phyloP scores from a whole-genome alignment of 2,329 filamentous ascomycete species.

The Botrytis elliptica region DNA sequence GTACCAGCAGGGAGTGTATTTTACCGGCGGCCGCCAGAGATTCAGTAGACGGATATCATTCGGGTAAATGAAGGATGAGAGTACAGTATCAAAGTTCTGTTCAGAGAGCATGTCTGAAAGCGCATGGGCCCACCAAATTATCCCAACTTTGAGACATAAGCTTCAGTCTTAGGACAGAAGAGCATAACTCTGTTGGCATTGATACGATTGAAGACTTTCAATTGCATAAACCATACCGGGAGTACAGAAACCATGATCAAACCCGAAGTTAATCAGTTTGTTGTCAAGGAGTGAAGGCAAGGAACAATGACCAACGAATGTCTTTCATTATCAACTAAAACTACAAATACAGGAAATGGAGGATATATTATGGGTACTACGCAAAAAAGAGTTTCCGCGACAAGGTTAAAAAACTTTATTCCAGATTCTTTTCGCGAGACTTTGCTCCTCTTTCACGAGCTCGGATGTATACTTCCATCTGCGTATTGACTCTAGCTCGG shows the following conservation, averaged over 20 bases:
- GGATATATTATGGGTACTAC: neutral
- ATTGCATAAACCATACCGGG: neutral
- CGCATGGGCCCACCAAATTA: neutral
- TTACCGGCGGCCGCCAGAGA: neutral
- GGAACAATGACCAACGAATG: neutral
- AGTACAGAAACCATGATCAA: neutral
- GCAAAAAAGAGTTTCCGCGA: neutral
- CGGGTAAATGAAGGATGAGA: neutral
- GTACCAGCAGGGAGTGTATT: neutral
- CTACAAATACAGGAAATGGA: neutral
- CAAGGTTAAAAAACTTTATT: slow-evolving; percentile 8
- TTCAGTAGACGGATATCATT: neutral
- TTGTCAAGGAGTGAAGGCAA: neutral
- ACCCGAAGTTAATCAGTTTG: neutral
- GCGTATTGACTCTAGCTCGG: neutral
- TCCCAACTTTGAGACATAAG: neutral
- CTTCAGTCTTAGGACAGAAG: neutral
- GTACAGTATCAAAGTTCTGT: neutral
- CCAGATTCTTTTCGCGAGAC: neutral
- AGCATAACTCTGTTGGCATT: neutral
- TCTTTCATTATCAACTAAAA: neutral
- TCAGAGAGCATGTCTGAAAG: neutral
- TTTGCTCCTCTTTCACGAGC: neutral
- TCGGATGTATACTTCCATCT: slow-evolving; percentile 10
- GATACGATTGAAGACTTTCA: neutral